Evolutionary conservation across 257 asterid genomes (phyloP).

Genomic region (Leonotis leonurus): DNA sequence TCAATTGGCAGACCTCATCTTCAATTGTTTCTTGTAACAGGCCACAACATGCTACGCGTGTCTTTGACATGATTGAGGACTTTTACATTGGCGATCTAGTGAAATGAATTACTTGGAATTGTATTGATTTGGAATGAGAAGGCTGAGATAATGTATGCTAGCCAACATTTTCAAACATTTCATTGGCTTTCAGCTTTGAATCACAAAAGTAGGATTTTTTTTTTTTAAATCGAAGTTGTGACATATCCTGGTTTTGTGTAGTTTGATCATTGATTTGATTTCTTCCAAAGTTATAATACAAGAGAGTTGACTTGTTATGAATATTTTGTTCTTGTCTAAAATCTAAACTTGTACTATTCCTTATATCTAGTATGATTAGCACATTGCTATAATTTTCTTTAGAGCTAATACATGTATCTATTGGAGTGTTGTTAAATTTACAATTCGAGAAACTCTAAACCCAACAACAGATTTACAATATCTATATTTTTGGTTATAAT

Average conservation of each 20-base stretch:
- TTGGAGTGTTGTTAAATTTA: no score
- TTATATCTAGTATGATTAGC: no score
- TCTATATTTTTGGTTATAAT: no score
- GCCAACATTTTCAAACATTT: background rate
- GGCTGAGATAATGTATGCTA: no score
- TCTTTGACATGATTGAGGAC: slow-evolving; percentile 86
- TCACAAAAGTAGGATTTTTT: background rate
- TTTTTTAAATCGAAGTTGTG: background rate
- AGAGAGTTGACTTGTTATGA: background rate
- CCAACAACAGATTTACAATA: no score
- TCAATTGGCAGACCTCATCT: background rate
- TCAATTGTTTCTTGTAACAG: slow-evolving; percentile 31
- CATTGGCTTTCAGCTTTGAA: background rate
- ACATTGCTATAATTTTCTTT: no score
- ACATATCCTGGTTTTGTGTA: background rate
- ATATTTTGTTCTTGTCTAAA: background rate
- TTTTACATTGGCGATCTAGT: slow-evolving; percentile 61
- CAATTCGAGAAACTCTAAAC: no score
- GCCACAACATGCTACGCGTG: slow-evolving; percentile 93
- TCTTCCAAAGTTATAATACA: background rate
- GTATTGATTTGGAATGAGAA: no score
- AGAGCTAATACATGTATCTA: no score
- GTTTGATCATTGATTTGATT: background rate
- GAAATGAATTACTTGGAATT: slow-evolving; percentile 20
- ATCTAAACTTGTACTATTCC: no score